Conservation (phyloP, 768 basidiomycete species). For the Podaxis sp. region DNA sequence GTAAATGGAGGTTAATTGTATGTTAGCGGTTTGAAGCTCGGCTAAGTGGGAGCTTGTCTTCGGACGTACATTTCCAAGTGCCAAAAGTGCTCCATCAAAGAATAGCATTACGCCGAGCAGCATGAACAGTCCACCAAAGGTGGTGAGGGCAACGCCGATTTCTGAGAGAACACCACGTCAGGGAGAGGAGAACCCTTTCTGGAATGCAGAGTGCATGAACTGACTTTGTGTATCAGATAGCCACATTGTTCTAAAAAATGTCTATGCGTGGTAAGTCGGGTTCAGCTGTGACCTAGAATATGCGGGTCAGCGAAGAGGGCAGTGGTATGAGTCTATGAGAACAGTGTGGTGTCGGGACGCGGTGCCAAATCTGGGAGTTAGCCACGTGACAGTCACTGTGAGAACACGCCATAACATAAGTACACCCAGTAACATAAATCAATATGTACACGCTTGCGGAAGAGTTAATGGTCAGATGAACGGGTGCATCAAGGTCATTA, state of each 20-base stretch:
- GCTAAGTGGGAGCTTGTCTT: not conserved
- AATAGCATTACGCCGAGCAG: slow-evolving; percentile 92
- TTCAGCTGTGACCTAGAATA: not conserved
- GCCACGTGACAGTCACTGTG: not conserved
- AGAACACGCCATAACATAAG: not conserved
- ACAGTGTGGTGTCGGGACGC: not conserved
- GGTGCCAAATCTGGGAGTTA: not conserved
- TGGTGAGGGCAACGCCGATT: slow-evolving; percentile 95
- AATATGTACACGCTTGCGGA: not conserved
- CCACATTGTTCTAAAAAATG: slow-evolving; percentile 43
- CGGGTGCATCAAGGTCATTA: not conserved
- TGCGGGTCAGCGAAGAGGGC: not conserved
- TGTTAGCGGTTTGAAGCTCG: not conserved
- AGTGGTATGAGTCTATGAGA: not conserved
- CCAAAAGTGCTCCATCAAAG: slow-evolving; percentile 93
- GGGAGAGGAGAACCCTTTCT: not conserved
- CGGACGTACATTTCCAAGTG: slow-evolving; percentile 83
- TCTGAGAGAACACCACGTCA: slow-evolving; percentile 40
- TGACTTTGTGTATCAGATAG: slow-evolving; percentile 63
- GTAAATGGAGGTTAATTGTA: not conserved
- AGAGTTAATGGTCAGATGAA: not conserved
- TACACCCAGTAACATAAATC: not conserved
- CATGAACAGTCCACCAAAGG: slow-evolving; percentile 95
- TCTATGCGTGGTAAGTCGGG: not conserved
- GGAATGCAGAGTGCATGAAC: slow-evolving; percentile 15